Evolutionary conservation across 164 flowering plant species (phyloP).

Genomic region (Piper longum): DNA sequence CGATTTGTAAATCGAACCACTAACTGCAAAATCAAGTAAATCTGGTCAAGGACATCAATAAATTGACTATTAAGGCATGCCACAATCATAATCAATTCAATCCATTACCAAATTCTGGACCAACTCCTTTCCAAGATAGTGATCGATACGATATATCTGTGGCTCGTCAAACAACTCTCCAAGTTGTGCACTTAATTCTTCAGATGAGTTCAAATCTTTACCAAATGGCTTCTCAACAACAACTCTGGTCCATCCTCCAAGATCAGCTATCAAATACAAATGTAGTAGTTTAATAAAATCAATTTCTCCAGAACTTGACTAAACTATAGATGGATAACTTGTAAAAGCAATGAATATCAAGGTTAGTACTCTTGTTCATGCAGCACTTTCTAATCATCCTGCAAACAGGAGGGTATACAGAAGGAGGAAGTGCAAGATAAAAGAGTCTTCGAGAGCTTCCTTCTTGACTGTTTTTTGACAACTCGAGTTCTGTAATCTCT

Average conservation of each 20-base stretch:
- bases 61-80: not conserved
- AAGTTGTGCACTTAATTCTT: constrained; percentile 74
- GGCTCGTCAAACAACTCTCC: constrained; percentile 86
- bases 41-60: constrained; percentile 1
- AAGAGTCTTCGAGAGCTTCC: constrained; percentile 84
- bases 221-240: constrained; percentile 99
- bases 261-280: constrained; percentile 51
- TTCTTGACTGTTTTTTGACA: constrained; percentile 45
- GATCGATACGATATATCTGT: constrained; percentile 96
- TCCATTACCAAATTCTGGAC: constrained; percentile 88
- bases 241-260: constrained; percentile 96
- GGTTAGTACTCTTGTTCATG: constrained; percentile 65
- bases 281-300: not conserved
- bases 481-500: constrained; percentile 64
- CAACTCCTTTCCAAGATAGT: constrained; percentile 94
- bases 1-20: constrained; percentile 84
- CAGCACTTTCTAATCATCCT: constrained; percentile 65
- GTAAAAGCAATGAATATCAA: not conserved
- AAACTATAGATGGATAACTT: not conserved
- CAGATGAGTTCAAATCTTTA: constrained; percentile 76
- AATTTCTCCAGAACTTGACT: not conserved
- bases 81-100: not conserved
- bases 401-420: constrained; percentile 95
- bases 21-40: constrained; percentile 30
- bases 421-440: constrained; percentile 97